Base-by-base conservation (phyloP, 192 early-diverging fungal species). In the Backusella tuberculispora region DNA sequence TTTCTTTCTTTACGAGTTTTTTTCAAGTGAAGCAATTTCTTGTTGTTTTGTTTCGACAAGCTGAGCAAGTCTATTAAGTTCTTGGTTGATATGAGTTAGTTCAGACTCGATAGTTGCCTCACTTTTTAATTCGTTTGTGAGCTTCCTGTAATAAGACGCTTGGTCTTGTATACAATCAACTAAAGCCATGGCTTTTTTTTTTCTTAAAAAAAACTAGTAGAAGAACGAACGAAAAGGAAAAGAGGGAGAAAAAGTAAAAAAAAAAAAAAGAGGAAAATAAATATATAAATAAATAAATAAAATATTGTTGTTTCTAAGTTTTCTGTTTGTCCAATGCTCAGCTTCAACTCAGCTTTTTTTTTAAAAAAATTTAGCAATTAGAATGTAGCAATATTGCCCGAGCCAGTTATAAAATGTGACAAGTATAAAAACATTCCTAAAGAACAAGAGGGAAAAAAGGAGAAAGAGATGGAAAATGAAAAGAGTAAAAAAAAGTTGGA, bases 151-250 rank as follows among this genome's bases (percentile, higher is more conserved):
- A 29, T 43, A 43, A 63, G 50, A 26, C 19, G 21, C 71, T 43
- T 72, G 48, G n/a, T 72, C 38, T 17, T 72, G 48, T 60, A 72
- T 72, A 26, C 50, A 72, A 13, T 60, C 8, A 37, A 53, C 46
- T 1, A 71, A 46, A 9, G 69, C 19, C 66, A 67, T 53, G 17
- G 17, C 21, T 19, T 19, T 42, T 67, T 42, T 60, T 66, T 13
- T 63, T 12, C 17, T 66, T 41, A 42, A 41, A 40, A 37, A 66
- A 41, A 41, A 15, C 5, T 41, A 19, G 7, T 19, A 19, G n/a
- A 53, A 53, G 17, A 40, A 34, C 29, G 29, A 34, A 34, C 29
- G 29, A 34, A 34, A 34, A 34, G 29, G 29, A 34, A 34, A 34
- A 34, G n/a, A 34, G 41, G 38, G n/a, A 41, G 10, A 41, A 41